Percentiles rank a stretch among this genome's conserved stretches.
Evolutionary conservation across 805 yeast genomes (phyloP).

Genomic region (Teunomyces panamensis): DNA sequence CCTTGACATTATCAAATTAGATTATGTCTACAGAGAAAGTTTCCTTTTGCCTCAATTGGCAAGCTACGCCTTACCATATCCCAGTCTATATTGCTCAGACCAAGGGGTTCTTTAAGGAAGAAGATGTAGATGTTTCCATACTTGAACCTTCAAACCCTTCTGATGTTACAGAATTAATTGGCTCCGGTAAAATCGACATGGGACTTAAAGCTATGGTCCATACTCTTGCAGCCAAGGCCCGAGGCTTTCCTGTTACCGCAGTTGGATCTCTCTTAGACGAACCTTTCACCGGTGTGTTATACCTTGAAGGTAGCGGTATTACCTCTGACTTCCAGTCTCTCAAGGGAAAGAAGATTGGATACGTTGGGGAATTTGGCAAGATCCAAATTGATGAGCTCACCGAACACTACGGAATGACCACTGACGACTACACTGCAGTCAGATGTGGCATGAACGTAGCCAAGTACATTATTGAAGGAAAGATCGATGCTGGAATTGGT

Average conservation of each 20-base stretch:
- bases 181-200: constrained; percentile 56
- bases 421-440: constrained; percentile 54
- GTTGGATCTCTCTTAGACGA: constrained; percentile 55
- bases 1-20: not conserved
- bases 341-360: constrained; percentile 53
- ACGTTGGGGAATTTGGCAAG: constrained; percentile 60
- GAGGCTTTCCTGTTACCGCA: constrained; percentile 56
- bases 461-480: constrained; percentile 51
- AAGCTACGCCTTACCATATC: constrained; percentile 54
- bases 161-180: constrained; percentile 56
- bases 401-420: constrained; percentile 54
- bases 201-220: constrained; percentile 61
- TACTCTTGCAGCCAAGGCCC: constrained; percentile 57
- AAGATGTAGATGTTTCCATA: constrained; percentile 49
- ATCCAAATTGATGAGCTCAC: constrained; percentile 57
- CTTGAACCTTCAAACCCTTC: constrained; percentile 57
- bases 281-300: constrained; percentile 56
- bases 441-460: constrained; percentile 62
- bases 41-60: constrained; percentile 53
- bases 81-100: constrained; percentile 50
- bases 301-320: constrained; percentile 49
- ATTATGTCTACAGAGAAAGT: constrained; percentile 45
- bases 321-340: constrained; percentile 50
- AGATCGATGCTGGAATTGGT: constrained; percentile 57
- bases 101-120: constrained; percentile 49